Percentiles rank a stretch among this genome's conserved stretches.
phyloP scores from a whole-genome alignment of 2,329 filamentous ascomycete genomes.

The Cladobotryum protrusum region DNA sequence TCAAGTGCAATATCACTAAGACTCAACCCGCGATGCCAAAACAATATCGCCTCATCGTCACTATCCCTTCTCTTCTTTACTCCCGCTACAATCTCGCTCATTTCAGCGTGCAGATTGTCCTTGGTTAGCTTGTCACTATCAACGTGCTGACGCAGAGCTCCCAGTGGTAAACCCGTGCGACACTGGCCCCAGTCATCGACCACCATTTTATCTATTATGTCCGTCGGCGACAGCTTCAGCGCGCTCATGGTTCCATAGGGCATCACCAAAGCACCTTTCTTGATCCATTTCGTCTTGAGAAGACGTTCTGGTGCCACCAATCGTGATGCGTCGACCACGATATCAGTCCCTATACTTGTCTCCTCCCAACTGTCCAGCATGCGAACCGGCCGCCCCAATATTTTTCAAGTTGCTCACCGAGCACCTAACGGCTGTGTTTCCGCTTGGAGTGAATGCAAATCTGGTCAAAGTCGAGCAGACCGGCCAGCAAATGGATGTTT shows the following conservation, averaged over 20 bases:
- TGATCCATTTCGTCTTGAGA: slow-evolving; percentile 8
- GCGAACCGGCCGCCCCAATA: slow-evolving; percentile 6
- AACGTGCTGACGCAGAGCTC: slow-evolving; percentile 10
- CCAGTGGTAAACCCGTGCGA: slow-evolving; percentile 11
- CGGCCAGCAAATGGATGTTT: slow-evolving; percentile 8
- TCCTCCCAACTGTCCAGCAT: slow-evolving; percentile 10
- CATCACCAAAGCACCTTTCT: slow-evolving; percentile 9
- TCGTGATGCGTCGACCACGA: slow-evolving; percentile 9
- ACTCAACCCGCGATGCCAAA: slow-evolving; percentile 11
- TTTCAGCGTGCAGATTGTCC: slow-evolving; percentile 9
- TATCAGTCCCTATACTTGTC: slow-evolving; percentile 6
- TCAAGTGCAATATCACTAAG: slow-evolving; percentile 11
- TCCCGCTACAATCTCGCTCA: slow-evolving; percentile 10
- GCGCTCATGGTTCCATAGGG: slow-evolving; percentile 11
- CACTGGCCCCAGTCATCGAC: slow-evolving; percentile 12
- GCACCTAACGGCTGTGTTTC: slow-evolving; percentile 7
- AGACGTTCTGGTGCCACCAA: slow-evolving; percentile 5
- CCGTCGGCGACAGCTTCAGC: slow-evolving; percentile 8
- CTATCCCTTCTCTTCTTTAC: slow-evolving; percentile 8
- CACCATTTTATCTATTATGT: slow-evolving; percentile 11
- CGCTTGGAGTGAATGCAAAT: slow-evolving; percentile 9
- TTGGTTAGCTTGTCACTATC: slow-evolving; percentile 11
- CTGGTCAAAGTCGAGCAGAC: slow-evolving; percentile 9
- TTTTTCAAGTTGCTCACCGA: slow-evolving; percentile 6
- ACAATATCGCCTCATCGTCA: slow-evolving; percentile 12